Evolutionary conservation across 495 filamentous ascomycete species (phyloP).

Genomic region (Penicillium angulare): DNA sequence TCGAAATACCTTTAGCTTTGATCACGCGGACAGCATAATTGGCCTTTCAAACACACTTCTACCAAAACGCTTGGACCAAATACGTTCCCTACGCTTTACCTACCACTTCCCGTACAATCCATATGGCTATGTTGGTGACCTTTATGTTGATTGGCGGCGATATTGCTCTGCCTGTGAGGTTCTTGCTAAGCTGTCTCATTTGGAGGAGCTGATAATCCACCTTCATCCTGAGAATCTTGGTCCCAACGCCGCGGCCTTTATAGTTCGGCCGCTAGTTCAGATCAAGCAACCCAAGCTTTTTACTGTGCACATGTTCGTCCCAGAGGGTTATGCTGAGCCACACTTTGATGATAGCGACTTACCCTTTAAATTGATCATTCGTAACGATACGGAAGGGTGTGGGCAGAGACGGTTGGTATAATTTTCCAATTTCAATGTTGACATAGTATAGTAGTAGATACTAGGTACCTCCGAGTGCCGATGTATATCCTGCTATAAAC

Average conservation of each 20-base stretch:
- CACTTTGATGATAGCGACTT: not conserved
- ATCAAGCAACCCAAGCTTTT: not conserved
- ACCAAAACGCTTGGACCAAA: not conserved
- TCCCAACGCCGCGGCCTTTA: not conserved
- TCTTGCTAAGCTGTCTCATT: not conserved
- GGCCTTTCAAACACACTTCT: not conserved
- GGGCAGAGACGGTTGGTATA: not conserved
- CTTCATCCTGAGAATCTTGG: not conserved
- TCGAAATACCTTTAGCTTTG: not conserved
- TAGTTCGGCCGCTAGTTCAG: not conserved
- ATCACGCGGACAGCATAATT: not conserved
- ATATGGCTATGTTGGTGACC: not conserved
- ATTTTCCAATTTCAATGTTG: too few relatives aligned
- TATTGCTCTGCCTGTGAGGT: not conserved
- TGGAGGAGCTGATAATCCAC: constrained; percentile 2
- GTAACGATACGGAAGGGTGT: not conserved
- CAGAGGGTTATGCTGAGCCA: not conserved
- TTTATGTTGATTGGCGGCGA: not conserved
- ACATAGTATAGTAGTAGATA: too few relatives aligned
- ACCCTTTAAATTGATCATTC: not conserved
- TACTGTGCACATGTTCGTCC: not conserved
- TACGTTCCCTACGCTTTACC: not conserved
- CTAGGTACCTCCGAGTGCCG: too few relatives aligned
- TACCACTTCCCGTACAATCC: not conserved
- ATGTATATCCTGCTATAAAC: too few relatives aligned